A percentile compares a stretch with the other conserved stretches of the same genome.
phyloP scores from a whole-genome alignment of 1,139 yeast genomes.

The Eremothecium gossypii region DNA sequence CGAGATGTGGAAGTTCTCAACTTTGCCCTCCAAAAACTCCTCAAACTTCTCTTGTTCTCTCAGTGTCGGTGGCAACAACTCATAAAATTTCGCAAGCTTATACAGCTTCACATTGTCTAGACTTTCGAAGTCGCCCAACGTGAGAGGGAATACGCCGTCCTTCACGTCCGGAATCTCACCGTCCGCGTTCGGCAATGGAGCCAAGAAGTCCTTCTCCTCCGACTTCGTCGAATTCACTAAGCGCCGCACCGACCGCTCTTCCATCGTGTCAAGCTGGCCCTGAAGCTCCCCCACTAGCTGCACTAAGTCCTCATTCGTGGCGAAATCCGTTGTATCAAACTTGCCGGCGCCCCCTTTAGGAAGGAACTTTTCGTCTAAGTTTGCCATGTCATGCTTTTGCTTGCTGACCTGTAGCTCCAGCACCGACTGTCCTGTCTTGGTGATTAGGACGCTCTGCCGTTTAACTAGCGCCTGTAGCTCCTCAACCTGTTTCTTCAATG shows the following conservation, averaged over 20 bases:
- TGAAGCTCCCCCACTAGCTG: slow-evolving; percentile 84
- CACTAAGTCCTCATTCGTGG: slow-evolving; percentile 73
- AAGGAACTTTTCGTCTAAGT: slow-evolving; percentile 23
- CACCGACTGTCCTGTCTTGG: slow-evolving; percentile 71
- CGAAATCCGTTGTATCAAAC: slow-evolving; percentile 51
- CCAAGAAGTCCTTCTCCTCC: slow-evolving; percentile 35
- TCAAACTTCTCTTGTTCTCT: slow-evolving; percentile 41
- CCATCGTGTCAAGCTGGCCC: slow-evolving; percentile 67
- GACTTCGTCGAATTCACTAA: slow-evolving; percentile 41
- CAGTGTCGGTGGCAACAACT: slow-evolving; percentile 44
- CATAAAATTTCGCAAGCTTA: slow-evolving; percentile 60
- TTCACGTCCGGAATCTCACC: slow-evolving; percentile 56
- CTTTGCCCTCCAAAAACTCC: slow-evolving; percentile 39
- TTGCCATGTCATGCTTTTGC: slow-evolving; percentile 31
- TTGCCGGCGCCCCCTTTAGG: slow-evolving; percentile 11
- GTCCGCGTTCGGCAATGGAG: slow-evolving; percentile 57
- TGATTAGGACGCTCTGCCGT: slow-evolving; percentile 38
- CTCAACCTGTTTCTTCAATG: slow-evolving; percentile 36
- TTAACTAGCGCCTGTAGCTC: slow-evolving; percentile 43
- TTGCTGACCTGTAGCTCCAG: slow-evolving; percentile 53
- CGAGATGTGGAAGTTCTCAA: slow-evolving; percentile 28
- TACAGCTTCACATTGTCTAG: slow-evolving; percentile 40
- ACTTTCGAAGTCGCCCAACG: slow-evolving; percentile 43
- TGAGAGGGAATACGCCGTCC: slow-evolving; percentile 46
- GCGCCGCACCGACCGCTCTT: slow-evolving; percentile 56